Conservation (phyloP, 2,329 filamentous ascomycete species). For the Stagonosporopsis cucurbitacearum region DNA sequence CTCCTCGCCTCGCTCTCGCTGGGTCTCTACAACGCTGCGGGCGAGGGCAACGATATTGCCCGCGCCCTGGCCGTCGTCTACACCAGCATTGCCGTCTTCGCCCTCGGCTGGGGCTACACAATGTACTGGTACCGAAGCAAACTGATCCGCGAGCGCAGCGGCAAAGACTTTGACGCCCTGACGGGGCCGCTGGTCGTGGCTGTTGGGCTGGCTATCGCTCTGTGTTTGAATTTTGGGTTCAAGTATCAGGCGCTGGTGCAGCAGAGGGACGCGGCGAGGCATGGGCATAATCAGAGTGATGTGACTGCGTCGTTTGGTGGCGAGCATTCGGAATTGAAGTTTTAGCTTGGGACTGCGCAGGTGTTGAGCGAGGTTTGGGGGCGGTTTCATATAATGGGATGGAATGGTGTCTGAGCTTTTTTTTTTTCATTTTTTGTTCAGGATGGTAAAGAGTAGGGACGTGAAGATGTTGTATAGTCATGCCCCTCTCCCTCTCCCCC, state of each 20-base stretch:
- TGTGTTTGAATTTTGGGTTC: conserved; percentile 88
- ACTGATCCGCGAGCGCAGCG: conserved; percentile 85
- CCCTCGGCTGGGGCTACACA: conserved; percentile 84
- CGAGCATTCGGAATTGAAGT: conserved; percentile 29
- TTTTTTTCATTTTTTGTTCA: too few relatives aligned
- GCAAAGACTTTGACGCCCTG: conserved; percentile 91
- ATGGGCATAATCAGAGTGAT: conserved; percentile 6
- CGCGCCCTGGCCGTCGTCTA: conserved; percentile 82
- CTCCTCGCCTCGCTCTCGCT: conserved; percentile 84
- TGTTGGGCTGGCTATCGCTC: conserved; percentile 74
- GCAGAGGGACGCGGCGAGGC: not conserved
- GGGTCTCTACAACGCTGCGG: conserved; percentile 87
- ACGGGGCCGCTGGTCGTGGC: conserved; percentile 85
- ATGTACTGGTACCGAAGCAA: conserved; percentile 77
- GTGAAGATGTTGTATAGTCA: too few relatives aligned
- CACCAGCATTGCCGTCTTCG: conserved; percentile 79
- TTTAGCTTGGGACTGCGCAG: too few relatives aligned
- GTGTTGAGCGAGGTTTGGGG: too few relatives aligned
- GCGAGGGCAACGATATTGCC: conserved; percentile 74
- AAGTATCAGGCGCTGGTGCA: conserved; percentile 55
- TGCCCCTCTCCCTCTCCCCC: too few relatives aligned
- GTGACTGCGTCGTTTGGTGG: conserved; percentile 15
- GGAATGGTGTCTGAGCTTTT: too few relatives aligned
- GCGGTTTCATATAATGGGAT: too few relatives aligned
- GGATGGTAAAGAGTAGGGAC: too few relatives aligned